Conservation (phyloP, 78 protist species). For the Guillardia theta region DNA sequence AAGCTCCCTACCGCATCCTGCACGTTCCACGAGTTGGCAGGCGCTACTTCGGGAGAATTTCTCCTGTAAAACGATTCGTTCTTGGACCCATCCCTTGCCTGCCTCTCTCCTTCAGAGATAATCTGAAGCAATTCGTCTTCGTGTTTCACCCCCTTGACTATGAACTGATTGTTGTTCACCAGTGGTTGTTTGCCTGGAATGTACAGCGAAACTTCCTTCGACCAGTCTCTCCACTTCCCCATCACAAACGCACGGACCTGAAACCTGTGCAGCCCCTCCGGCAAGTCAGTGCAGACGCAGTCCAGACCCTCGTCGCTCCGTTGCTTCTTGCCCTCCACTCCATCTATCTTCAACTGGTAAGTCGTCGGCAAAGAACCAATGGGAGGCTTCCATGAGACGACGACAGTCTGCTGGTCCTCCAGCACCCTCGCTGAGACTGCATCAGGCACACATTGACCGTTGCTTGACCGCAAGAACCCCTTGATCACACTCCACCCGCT, state of each 20-base stretch:
- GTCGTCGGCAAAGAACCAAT: background rate
- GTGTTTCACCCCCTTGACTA: background rate
- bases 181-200: background rate
- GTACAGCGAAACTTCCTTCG: background rate
- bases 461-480: background rate
- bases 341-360: background rate
- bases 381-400: background rate
- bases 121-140: background rate
- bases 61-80: too few species aligned
- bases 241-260: background rate
- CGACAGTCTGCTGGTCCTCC: background rate
- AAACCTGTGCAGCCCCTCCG: background rate
- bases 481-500: slow-evolving; percentile 19
- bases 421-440: background rate
- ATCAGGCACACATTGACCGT: background rate
- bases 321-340: slow-evolving; percentile 10
- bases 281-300: background rate
- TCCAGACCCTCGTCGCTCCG: background rate
- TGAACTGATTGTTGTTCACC: background rate
- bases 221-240: slow-evolving; percentile 5
- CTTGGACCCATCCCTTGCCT: background rate
- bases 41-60: too few species aligned
- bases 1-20: too few species aligned
- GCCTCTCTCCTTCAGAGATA: background rate
- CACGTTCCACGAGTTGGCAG: too few species aligned